phyloP scores from a whole-genome alignment of 352 stramenopile genomes.

The Globisporangium ultimum region DNA sequence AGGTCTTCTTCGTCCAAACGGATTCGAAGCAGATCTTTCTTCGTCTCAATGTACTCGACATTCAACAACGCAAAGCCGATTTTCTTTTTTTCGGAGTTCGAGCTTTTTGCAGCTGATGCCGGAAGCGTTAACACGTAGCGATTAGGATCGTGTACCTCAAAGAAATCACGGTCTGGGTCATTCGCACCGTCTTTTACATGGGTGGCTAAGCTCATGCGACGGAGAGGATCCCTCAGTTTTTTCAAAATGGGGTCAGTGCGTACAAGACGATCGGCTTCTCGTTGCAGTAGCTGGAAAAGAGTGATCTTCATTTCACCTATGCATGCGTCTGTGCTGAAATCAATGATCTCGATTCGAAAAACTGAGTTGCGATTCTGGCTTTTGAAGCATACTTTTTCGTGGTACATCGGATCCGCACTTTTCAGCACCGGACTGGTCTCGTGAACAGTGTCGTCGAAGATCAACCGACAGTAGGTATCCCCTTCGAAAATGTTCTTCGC shows the following conservation, averaged over 20 bases:
- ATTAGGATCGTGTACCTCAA: constrained; percentile 36
- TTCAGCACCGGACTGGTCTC: constrained; percentile 85
- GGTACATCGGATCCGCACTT: constrained; percentile 84
- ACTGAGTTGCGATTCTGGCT: constrained; percentile 49
- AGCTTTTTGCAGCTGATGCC: constrained; percentile 23
- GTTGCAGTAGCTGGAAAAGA: constrained; percentile 80
- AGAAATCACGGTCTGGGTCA: constrained; percentile 11
- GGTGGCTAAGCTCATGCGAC: constrained; percentile 43
- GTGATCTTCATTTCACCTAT: constrained; percentile 67
- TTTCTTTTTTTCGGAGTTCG: constrained; percentile 28
- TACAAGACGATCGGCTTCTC: constrained; percentile 64
- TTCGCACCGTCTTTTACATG: constrained; percentile 20
- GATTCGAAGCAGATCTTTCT: constrained; percentile 64
- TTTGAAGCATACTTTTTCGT: constrained; percentile 78
- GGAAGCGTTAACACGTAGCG: constrained; percentile 43
- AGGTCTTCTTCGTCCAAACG: constrained; percentile 47
- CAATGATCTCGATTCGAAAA: constrained; percentile 75
- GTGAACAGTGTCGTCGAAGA: constrained; percentile 59
- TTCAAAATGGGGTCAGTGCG: constrained; percentile 40
- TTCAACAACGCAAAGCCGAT: constrained; percentile 56
- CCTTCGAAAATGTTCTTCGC: constrained; percentile 87
- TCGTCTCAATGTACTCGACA: constrained; percentile 70
- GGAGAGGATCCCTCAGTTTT: constrained; percentile 41
- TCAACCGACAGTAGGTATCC: constrained; percentile 80
- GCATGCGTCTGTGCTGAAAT: constrained; percentile 76